Evolutionary conservation across 257 asterid species (phyloP).

Genomic region (Lycium barbarum): DNA sequence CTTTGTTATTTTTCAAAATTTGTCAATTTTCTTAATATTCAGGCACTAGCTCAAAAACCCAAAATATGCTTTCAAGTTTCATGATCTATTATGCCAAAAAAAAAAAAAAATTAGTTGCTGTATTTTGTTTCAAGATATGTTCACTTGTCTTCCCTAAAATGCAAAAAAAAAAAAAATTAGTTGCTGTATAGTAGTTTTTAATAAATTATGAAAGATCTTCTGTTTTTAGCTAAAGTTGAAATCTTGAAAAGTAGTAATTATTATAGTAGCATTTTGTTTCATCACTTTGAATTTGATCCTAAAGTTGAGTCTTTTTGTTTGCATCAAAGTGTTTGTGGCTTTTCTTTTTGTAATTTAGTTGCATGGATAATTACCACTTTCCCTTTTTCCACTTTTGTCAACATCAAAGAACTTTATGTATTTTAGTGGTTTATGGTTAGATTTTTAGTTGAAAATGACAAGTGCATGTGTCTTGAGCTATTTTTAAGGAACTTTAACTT

Average conservation of each 20-base stretch:
- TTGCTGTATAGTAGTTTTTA: neutral
- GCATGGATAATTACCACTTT: constrained; percentile 33
- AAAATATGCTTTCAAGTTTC: too few species aligned
- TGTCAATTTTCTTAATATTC: too few species aligned
- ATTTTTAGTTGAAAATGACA: constrained; percentile 46
- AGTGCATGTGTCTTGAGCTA: constrained; percentile 59
- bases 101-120: too few species aligned
- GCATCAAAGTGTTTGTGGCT: constrained; percentile 44
- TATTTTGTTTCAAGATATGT: too few species aligned
- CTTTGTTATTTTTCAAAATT: too few species aligned
- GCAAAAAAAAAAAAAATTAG: too few species aligned
- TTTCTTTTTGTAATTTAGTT: constrained; percentile 51
- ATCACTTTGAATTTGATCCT: constrained; percentile 34
- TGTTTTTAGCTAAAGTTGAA: constrained; percentile 13
- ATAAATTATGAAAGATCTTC: neutral
- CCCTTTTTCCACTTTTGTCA: constrained; percentile 27
- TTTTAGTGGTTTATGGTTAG: constrained; percentile 32
- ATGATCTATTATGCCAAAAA: too few species aligned
- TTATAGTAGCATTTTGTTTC: neutral
- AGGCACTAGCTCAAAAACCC: too few species aligned
- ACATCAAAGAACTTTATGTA: constrained; percentile 36
- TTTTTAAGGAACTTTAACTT: constrained; percentile 53
- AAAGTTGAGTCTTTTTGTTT: constrained; percentile 49
- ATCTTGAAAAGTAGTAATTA: constrained; percentile 15
- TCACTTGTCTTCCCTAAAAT: too few species aligned